Base-by-base conservation (phyloP, 192 early-diverging fungal genomes). In the Coemansia sp. region DNA sequence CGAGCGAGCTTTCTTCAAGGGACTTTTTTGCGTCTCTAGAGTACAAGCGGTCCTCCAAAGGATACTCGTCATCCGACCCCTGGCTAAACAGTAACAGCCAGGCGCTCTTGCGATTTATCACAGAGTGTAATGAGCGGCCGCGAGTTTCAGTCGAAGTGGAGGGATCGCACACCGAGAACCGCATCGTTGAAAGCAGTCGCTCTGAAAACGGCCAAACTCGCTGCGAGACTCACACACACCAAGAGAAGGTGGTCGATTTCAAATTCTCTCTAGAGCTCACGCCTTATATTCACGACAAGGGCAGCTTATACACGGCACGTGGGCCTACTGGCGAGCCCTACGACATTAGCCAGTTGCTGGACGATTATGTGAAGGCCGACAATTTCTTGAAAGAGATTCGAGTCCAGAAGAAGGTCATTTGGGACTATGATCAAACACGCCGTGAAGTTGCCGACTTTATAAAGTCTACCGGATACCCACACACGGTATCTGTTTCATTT, bases 331-430 rank as follows among this genome's bases (percentile, higher is more conserved):
- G 63, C 37, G 58, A 77, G 59, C 59, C 73, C n/a, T 51, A 53
- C 32, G 73, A 77, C 1, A 39, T 77, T 8, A 40, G 55, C 15
- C 5, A 23, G 15, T 22, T 77, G 3, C 38, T 77, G 43, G 53
- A 41, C 3, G 63, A 50, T 51, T 77, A 77, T 40, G 67, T 77
- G 17, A 5, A 22, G 34, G 46, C 73, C 0, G 54, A 65, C 3
- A 69, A 65, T 31, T 46, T 57, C 26, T 43, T 77, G 22, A 77
- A 77, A 52, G 66, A 77, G 15, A 56, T 77, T 18, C 18, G 27
- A 5, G 63, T 77, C 19, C 55, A 62, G 25, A 77, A 77, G 48
- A 69, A 65, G 41, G 73, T 58, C 5, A 77, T 77, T 14, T 77
- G 73, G 73, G 73, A 77, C 53, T 77, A 77, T 30, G 73, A 70